Evolutionary conservation across 2,329 filamentous ascomycete genomes (phyloP).

Genomic region (Botrytis hyacinthi): DNA sequence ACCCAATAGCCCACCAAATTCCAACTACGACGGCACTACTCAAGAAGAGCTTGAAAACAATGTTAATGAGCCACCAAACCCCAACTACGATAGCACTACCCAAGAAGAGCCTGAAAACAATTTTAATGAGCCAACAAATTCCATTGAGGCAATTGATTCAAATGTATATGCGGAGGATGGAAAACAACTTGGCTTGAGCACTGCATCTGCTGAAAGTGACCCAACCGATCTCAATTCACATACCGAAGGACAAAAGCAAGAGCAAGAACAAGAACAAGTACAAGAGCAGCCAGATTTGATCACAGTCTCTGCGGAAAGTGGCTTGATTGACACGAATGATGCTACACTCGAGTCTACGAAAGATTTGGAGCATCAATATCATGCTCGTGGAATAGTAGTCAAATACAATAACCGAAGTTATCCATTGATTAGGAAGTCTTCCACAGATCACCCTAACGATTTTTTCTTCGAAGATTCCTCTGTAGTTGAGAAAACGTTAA

Average conservation of each 20-base stretch:
- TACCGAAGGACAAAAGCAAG: background rate
- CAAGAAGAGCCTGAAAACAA: background rate
- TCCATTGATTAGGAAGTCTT: constrained; percentile 19
- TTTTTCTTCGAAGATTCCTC: constrained; percentile 57
- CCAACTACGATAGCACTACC: background rate
- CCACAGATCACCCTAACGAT: constrained; percentile 48
- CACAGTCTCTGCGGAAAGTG: background rate
- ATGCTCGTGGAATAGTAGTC: constrained; percentile 17
- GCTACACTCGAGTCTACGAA: constrained; percentile 3
- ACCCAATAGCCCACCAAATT: constrained; percentile 1
- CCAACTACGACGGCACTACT: background rate
- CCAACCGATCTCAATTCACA: background rate
- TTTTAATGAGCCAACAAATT: background rate
- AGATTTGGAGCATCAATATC: background rate
- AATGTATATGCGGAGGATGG: constrained; percentile 5
- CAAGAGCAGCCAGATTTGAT: background rate
- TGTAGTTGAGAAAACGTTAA: constrained; percentile 52
- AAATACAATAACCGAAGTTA: constrained; percentile 18
- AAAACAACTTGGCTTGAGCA: background rate
- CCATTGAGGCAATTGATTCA: background rate
- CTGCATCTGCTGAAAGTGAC: background rate
- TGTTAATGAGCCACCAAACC: background rate
- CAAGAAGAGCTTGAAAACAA: background rate
- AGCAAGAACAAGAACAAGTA: background rate
- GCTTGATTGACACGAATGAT: background rate